Conservation (phyloP, 1,284 basidiomycete genomes). For the Ceratobasidium theobromae region DNA sequence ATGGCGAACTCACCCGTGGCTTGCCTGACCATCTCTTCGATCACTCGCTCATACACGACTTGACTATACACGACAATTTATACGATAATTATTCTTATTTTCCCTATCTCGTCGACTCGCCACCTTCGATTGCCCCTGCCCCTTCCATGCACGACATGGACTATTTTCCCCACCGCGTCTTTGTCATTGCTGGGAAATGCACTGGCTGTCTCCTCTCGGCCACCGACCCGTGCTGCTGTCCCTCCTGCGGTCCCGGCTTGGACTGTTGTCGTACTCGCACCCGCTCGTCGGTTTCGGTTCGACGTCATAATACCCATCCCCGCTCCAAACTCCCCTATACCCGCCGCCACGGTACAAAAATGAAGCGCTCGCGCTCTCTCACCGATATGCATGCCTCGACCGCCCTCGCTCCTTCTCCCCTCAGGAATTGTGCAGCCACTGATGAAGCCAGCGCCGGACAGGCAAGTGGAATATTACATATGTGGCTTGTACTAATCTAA, state of each 20-base stretch:
- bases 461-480: background rate
- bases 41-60: background rate
- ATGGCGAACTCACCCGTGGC: constrained; percentile 14
- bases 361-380: constrained; percentile 3
- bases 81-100: background rate
- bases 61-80: background rate
- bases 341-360: background rate
- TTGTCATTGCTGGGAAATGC: constrained; percentile 5
- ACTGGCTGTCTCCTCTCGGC: background rate
- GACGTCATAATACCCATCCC: constrained; percentile 12
- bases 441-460: constrained; percentile 2
- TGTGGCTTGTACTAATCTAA: background rate
- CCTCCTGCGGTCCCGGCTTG: background rate
- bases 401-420: background rate
- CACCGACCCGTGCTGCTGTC: background rate
- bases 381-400: constrained; percentile 5
- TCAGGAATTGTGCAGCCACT: background rate
- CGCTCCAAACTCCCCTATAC: constrained; percentile 18
- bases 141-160: constrained; percentile 24
- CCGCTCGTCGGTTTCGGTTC: background rate
- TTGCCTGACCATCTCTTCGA: background rate
- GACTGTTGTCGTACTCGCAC: background rate
- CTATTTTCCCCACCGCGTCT: constrained; percentile 11
- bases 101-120: constrained; percentile 14
- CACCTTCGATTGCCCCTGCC: constrained; percentile 1